Evolutionary conservation across 306 rosid species (phyloP).

Genomic region (Ormosia semicastrata): DNA sequence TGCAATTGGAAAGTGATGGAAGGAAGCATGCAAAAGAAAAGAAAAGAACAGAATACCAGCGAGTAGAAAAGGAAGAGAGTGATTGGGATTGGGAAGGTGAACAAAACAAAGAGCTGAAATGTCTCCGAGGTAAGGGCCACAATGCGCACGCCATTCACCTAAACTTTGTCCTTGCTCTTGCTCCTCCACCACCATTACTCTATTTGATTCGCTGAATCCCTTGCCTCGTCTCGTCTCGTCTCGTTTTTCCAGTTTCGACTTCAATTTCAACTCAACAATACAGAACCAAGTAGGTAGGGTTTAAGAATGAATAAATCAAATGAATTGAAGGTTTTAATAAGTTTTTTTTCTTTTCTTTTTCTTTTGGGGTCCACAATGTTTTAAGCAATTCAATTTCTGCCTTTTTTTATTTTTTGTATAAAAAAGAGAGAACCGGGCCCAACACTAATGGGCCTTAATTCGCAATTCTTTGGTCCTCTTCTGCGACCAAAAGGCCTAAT

Average conservation of each 20-base stretch:
- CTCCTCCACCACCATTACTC: constrained; percentile 29
- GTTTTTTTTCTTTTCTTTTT: too few species aligned
- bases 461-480: not conserved
- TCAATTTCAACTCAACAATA: not conserved
- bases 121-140: constrained; percentile 83
- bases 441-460: not conserved
- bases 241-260: not conserved
- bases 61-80: constrained; percentile 66
- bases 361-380: too few species aligned
- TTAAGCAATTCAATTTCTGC: too few species aligned
- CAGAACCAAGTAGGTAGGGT: constrained; percentile 23
- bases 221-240: not conserved
- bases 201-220: not conserved
- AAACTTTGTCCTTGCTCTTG: constrained; percentile 5
- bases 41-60: constrained; percentile 43
- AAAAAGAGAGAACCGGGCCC: not conserved
- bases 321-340: not conserved
- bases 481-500: too few species aligned
- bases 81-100: constrained; percentile 50
- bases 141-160: constrained; percentile 49
- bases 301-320: not conserved
- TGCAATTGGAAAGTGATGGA: not conserved
- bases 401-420: not conserved
- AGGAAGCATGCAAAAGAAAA: too few species aligned
- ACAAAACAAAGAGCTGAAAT: constrained; percentile 89